phyloP scores from a whole-genome alignment of 495 filamentous ascomycete genomes.

The Diplogelasinospora grovesii region DNA sequence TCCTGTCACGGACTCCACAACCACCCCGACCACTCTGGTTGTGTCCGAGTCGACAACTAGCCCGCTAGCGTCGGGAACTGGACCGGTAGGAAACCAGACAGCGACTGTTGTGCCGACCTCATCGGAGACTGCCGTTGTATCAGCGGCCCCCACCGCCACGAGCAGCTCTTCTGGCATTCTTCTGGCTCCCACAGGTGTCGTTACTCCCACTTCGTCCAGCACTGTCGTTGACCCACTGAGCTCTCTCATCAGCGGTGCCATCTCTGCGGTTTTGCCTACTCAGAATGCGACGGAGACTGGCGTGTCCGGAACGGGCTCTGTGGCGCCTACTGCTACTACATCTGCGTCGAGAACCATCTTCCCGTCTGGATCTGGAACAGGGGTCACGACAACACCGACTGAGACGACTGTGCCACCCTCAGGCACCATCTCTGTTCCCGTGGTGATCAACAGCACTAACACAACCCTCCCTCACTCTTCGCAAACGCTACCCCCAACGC shows the following conservation, averaged over 20 bases:
- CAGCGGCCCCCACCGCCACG: constrained; percentile 10
- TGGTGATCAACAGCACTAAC: no score
- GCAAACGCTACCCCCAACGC: no score
- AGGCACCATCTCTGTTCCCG: no score
- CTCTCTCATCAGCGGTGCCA: background rate
- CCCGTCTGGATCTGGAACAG: no score
- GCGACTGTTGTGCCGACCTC: background rate
- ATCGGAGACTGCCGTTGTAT: background rate
- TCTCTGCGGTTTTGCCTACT: background rate
- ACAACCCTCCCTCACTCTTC: no score
- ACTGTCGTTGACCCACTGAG: constrained; percentile 2
- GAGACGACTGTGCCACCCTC: no score
- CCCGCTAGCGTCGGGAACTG: background rate
- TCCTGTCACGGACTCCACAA: background rate
- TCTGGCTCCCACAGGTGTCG: constrained; percentile 28
- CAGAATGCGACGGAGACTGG: background rate
- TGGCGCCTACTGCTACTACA: no score
- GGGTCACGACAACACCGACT: no score
- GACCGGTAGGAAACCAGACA: background rate
- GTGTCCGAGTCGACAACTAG: background rate
- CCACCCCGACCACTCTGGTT: background rate
- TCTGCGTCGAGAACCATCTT: no score
- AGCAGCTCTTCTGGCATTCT: constrained; percentile 25
- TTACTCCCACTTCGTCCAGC: constrained; percentile 26
- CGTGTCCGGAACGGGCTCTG: no score